Evolutionary conservation across 78 protist genomes (phyloP), one percentile per base, ranked within the genome.

Genomic region (Dictyostelium capitatum): DNA sequence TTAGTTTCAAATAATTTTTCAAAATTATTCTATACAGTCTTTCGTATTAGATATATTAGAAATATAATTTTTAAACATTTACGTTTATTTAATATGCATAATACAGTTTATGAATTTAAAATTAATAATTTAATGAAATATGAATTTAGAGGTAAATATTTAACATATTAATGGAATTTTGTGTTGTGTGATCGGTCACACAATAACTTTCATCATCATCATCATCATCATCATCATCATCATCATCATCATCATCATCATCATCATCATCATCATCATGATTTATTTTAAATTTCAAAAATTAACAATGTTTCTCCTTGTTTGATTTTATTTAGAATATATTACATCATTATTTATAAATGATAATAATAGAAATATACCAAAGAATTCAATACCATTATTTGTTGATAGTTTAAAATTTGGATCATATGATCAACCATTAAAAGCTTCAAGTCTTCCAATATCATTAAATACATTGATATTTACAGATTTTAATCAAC

Each of bases 401-500:
- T 72, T 54, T 41, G 57, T 72, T 43, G n/a, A 30, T n/a, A 54
- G 43, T 7, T 43, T 72, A n/a, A 30, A 41, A 8, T 72, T 72
- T 43, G 50, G 50, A 41, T 43, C 54, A 32, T 72, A 41, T 72
- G 43, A 72, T 43, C 54, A 43, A 30, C 79, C 79, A 43, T 43
- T 72, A 46, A 32, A 72, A 8, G 30, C 20, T 3, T n/a, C 8
- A 3, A 20, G 79, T 17, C n/a, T 72, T 41, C 79, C 79, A 41
- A 19, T 4, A 43, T 43, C 57, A 3, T 20, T 72, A 6, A 43
- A 32, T 8, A 28, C 47, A 1, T 15, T 72, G 41, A 8, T n/a
- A 72, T 72, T 72, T 43, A 54, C 54, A 15, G 79, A 72, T 19
- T 72, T 72, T 72, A 72, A 72, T 43, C 79, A 72, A 43, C 54